phyloP scores from a whole-genome alignment of 2,329 filamentous ascomycete genomes.

The Fusarium paranaense region DNA sequence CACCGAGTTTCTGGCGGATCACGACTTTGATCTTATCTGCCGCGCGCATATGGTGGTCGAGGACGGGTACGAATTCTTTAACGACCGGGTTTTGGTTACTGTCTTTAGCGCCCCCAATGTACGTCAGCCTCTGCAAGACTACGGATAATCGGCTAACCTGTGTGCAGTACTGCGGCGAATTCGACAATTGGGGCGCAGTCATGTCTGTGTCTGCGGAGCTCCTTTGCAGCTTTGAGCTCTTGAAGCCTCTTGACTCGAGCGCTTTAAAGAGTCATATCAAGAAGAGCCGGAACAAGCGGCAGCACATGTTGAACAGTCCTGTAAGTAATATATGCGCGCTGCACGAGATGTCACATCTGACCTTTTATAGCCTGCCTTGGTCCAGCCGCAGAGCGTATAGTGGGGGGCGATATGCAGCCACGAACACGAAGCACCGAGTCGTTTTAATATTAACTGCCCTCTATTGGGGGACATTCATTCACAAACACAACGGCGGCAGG shows the following conservation, averaged over 20 bases:
- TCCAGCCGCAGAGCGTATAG: slow-evolving; percentile 68
- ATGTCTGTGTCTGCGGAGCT: slow-evolving; percentile 97
- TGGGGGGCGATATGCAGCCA: slow-evolving; percentile 24
- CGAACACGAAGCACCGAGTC: slow-evolving; percentile 29
- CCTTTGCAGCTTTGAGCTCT: slow-evolving; percentile 94
- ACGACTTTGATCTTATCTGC: slow-evolving; percentile 98
- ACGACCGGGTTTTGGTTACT: slow-evolving; percentile 92
- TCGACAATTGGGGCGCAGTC: slow-evolving; percentile 98
- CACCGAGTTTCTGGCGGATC: slow-evolving; percentile 90
- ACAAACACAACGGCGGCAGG: slow-evolving; percentile 29
- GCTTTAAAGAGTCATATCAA: slow-evolving; percentile 99
- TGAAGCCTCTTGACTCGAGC: slow-evolving; percentile 96
- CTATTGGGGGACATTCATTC: slow-evolving; percentile 37
- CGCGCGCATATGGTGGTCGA: slow-evolving; percentile 99
- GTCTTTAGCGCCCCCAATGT: slow-evolving; percentile 98
- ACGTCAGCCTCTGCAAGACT: slow-evolving; percentile 56
- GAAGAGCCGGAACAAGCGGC: slow-evolving; percentile 93
- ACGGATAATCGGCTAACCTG: slow-evolving; percentile 43
- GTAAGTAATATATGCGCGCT: slow-evolving; percentile 66
- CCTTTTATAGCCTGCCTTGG: slow-evolving; percentile 61
- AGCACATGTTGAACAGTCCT: slow-evolving; percentile 95
- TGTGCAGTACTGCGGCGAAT: slow-evolving; percentile 92
- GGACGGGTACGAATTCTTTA: slow-evolving; percentile 99
- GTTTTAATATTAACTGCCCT: slow-evolving; percentile 30
- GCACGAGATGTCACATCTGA: slow-evolving; percentile 9